Percentiles rank a stretch among this genome's conserved stretches.
Evolutionary conservation across 306 rosid species (phyloP).

Genomic region (Albizia julibrissin): DNA sequence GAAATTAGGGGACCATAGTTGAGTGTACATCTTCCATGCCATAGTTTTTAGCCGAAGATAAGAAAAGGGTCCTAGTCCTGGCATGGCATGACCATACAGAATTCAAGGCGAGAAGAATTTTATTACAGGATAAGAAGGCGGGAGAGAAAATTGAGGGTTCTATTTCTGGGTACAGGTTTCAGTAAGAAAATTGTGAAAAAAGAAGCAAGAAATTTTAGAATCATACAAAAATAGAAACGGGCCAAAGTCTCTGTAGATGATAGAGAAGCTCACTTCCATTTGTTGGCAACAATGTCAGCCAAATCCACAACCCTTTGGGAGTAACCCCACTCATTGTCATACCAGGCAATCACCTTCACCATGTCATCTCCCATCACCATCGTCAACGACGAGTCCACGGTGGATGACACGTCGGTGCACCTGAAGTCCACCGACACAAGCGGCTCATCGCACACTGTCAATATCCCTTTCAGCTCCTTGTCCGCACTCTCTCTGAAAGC

Average conservation of each 20-base stretch:
- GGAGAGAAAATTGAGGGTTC: slow-evolving; percentile 47
- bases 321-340: slow-evolving; percentile 98
- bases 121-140: slow-evolving; percentile 45
- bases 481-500: slow-evolving; percentile 89
- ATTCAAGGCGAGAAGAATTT: slow-evolving; percentile 29
- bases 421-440: slow-evolving; percentile 92
- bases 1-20: not conserved
- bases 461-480: slow-evolving; percentile 74
- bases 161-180: slow-evolving; percentile 52
- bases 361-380: slow-evolving; percentile 98
- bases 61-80: not conserved
- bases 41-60: not conserved
- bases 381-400: slow-evolving; percentile 91
- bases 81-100: slow-evolving; percentile 5
- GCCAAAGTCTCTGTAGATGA: not conserved
- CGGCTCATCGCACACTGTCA: slow-evolving; percentile 92
- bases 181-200: slow-evolving; percentile 28
- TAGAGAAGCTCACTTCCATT: slow-evolving; percentile 61
- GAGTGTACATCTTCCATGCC: not conserved
- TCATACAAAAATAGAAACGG: slow-evolving; percentile 39
- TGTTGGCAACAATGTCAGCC: slow-evolving; percentile 95
- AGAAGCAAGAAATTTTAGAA: slow-evolving; percentile 21
- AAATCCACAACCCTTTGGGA: slow-evolving; percentile 97
- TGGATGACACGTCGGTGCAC: slow-evolving; percentile 94
- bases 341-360: slow-evolving; percentile 99